Evolutionary conservation across 148 eudicot genomes (phyloP), one percentile per base, ranked within the genome.

Genomic region (Cornus florida): DNA sequence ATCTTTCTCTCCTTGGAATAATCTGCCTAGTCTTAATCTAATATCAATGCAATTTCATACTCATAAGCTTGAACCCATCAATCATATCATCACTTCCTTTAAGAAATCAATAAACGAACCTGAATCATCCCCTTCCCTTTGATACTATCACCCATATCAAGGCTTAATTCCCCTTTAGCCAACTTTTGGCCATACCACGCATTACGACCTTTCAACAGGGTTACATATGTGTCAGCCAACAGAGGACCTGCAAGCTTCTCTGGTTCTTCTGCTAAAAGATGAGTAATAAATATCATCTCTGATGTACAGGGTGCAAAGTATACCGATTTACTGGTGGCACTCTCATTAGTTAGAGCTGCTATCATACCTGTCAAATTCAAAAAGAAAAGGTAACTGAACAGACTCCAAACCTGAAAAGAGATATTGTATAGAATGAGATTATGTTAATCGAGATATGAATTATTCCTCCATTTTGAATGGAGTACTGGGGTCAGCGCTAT

Each of bases 61-160:
- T n/a, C n/a, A n/a, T n/a, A n/a, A n/a, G n/a, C n/a, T n/a, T n/a
- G n/a, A n/a, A n/a, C n/a, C n/a, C n/a, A n/a, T n/a, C n/a, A n/a
- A n/a, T n/a, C n/a, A n/a, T n/a, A n/a, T n/a, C n/a, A n/a, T n/a
- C n/a, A n/a, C n/a, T n/a, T n/a, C n/a, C n/a, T n/a, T n/a, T n/a
- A n/a, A n/a, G n/a, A n/a, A n/a, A 77, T 32, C 72, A 67, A 67
- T 38, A 10, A 66, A 24, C 62, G 56, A 81, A 92, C 98, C 98
- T 92, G 97, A 83, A 94, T 94, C 87, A 84, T 90, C 77, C 98
- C 98, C 90, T 92, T 92, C 57, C 98, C 98, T 80, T 90, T 92
- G 79, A 94, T 92, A 89, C 92, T 94, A 84, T 94, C 98, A 75
- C 98, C 98, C 97, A 94, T 91, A 69, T 94, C 97, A 62, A 94